A percentile compares a stretch with the other conserved stretches of the same genome.
Conservation (phyloP, 2,329 filamentous ascomycete genomes). For the Apiospora kogelbergensis region DNA sequence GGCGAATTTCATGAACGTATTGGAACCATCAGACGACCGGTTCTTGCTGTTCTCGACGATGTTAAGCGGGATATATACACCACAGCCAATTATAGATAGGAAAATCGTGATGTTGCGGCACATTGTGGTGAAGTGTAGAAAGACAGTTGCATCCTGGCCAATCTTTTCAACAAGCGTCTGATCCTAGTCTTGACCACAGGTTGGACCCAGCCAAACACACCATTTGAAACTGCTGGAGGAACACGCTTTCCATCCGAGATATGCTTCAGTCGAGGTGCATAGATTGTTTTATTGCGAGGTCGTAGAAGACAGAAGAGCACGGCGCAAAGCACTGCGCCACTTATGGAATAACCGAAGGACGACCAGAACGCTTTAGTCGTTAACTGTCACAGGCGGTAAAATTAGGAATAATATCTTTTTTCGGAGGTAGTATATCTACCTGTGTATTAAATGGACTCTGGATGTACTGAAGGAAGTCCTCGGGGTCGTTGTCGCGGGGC, state of each 20-base stretch:
- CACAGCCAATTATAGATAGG: conserved; percentile 70
- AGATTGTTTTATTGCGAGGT: conserved; percentile 88
- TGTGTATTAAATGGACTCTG: not conserved
- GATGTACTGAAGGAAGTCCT: not conserved
- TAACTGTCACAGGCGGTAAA: not conserved
- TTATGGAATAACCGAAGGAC: conserved; percentile 76
- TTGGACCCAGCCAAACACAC: conserved; percentile 80
- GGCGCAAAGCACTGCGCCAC: conserved; percentile 69
- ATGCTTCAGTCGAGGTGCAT: conserved; percentile 91
- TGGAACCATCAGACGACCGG: conserved; percentile 37
- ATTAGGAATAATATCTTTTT: not conserved
- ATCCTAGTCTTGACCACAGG: conserved; percentile 80
- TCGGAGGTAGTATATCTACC: not conserved
- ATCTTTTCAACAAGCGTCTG: conserved; percentile 75
- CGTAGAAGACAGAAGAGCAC: conserved; percentile 85
- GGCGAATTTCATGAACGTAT: conserved; percentile 59
- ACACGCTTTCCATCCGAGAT: conserved; percentile 80
- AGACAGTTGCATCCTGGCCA: conserved; percentile 87
- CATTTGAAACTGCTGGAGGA: conserved; percentile 81
- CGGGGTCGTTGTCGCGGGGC: not conserved
- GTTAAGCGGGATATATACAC: conserved; percentile 81
- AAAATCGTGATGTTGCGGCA: conserved; percentile 84
- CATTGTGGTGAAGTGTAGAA: conserved; percentile 87
- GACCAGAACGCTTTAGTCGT: conserved; percentile 63
- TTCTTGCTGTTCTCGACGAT: conserved; percentile 43